Evolutionary conservation across 1,284 basidiomycete species (phyloP).

Genomic region (Phaffia rhodozyma): DNA sequence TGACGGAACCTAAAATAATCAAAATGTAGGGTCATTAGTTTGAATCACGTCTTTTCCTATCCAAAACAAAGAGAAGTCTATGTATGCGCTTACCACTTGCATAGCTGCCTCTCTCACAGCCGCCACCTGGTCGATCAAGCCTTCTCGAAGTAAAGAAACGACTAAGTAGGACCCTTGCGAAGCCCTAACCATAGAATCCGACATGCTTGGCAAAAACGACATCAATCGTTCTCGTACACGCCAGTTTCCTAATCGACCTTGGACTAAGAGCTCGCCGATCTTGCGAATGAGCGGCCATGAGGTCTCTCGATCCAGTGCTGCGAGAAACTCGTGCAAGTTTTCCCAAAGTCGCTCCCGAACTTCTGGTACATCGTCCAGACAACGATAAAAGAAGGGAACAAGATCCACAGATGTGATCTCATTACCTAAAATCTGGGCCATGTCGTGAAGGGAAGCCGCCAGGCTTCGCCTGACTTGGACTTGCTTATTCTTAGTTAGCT

Average conservation of each 20-base stretch:
- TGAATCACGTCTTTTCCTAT: conserved; percentile 14
- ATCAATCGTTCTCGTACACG: conserved; percentile 62
- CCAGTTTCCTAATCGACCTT: conserved; percentile 58
- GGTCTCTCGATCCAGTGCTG: conserved; percentile 16
- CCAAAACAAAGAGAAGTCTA: conserved; percentile 16
- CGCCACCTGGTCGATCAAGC: conserved; percentile 66
- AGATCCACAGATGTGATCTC: conserved; percentile 59
- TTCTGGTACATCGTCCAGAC: conserved; percentile 50
- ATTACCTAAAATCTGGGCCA: conserved; percentile 71
- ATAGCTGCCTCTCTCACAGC: conserved; percentile 72
- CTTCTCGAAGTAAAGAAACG: conserved; percentile 46
- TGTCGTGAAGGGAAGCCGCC: conserved; percentile 76
- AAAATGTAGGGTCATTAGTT: conserved; percentile 23
- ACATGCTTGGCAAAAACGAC: conserved; percentile 39
- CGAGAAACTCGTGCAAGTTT: conserved; percentile 30
- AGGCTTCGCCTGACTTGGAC: conserved; percentile 59
- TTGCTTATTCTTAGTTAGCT: conserved; percentile 31
- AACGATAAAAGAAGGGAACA: conserved; percentile 57
- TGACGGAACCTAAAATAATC: conserved; percentile 42
- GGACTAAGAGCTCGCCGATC: conserved; percentile 49
- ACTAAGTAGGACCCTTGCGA: conserved; percentile 33
- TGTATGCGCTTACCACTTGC: conserved; percentile 44
- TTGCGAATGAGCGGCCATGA: conserved; percentile 33
- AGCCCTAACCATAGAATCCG: conserved; percentile 27
- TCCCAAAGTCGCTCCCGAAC: conserved; percentile 49